Conservation (phyloP, 257 asterid genomes). For the Scutellaria galericulata region DNA sequence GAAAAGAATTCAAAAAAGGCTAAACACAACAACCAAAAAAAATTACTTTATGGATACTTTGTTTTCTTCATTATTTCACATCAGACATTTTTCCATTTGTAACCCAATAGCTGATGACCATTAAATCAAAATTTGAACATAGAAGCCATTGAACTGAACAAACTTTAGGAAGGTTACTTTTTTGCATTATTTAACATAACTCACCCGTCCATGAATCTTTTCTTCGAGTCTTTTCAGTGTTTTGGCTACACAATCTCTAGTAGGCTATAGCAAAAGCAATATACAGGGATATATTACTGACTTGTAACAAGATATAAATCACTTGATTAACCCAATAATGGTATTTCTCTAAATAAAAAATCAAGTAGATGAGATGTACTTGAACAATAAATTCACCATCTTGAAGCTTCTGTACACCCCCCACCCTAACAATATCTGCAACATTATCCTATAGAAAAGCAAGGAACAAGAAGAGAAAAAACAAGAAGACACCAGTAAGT, state of each 20-base stretch:
- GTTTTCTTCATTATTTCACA: slow-evolving; percentile 6
- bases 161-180: neutral
- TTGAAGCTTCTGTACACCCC: slow-evolving; percentile 96
- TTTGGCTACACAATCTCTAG: slow-evolving; percentile 97
- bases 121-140: slow-evolving; percentile 7
- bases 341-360: slow-evolving; percentile 13
- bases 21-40: slow-evolving; percentile 1
- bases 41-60: neutral
- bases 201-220: slow-evolving; percentile 96
- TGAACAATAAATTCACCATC: slow-evolving; percentile 97
- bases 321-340: slow-evolving; percentile 13
- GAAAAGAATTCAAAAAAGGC: neutral
- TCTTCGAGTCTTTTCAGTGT: slow-evolving; percentile 98
- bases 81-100: neutral
- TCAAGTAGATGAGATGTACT: slow-evolving; percentile 45
- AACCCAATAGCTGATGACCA: slow-evolving; percentile 30
- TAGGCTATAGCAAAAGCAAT: slow-evolving; percentile 71
- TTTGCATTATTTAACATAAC: slow-evolving; percentile 36
- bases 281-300: slow-evolving; percentile 8
- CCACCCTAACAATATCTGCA: slow-evolving; percentile 86
- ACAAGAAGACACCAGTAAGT: slow-evolving; percentile 1
- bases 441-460: slow-evolving; percentile 79
- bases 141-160: neutral
- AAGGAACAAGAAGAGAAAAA: slow-evolving; percentile 11
- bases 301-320: slow-evolving; percentile 1